phyloP scores from a whole-genome alignment of 768 basidiomycete genomes.

The Asterophora lycoperdoides region DNA sequence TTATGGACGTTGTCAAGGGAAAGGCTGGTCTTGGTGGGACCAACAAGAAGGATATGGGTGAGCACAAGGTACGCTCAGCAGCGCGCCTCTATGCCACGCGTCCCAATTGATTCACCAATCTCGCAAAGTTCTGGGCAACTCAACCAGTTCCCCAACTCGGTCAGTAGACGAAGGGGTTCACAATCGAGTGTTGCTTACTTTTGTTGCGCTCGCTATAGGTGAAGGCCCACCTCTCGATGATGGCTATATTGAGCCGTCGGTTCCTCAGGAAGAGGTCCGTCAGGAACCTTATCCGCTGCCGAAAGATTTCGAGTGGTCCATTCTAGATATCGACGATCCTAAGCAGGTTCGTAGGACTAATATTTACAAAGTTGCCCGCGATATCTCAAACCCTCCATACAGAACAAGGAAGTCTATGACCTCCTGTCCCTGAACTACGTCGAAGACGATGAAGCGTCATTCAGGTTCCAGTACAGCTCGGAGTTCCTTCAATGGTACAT shows the following conservation, averaged over 20 bases:
- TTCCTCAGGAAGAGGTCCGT: slow-evolving; percentile 71
- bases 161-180: slow-evolving; percentile 20
- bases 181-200: not conserved
- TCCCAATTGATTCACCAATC: slow-evolving; percentile 5
- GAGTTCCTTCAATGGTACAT: slow-evolving; percentile 88
- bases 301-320: slow-evolving; percentile 89
- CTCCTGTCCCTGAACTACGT: slow-evolving; percentile 92
- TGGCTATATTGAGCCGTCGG: slow-evolving; percentile 85
- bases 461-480: slow-evolving; percentile 93
- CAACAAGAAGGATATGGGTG: slow-evolving; percentile 77
- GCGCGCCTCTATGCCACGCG: not conserved
- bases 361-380: not conserved
- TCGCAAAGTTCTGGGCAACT: slow-evolving; percentile 88
- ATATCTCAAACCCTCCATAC: slow-evolving; percentile 6
- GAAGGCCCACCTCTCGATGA: slow-evolving; percentile 66
- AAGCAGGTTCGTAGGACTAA: slow-evolving; percentile 48
- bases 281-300: slow-evolving; percentile 88
- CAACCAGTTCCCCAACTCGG: slow-evolving; percentile 95
- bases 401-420: slow-evolving; percentile 91
- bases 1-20: no score
- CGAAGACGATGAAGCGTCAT: slow-evolving; percentile 93
- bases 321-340: slow-evolving; percentile 72
- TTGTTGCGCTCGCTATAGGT: slow-evolving; percentile 33
- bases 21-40: slow-evolving; percentile 72
- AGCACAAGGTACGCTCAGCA: slow-evolving; percentile 68